A percentile compares a stretch with the other conserved stretches of the same genome.
These are phyloP conservation scores for Penicillium expansum DNA, from an alignment of 2,329 filamentous ascomycete genomes.

Conservation along the genomic window DNA sequence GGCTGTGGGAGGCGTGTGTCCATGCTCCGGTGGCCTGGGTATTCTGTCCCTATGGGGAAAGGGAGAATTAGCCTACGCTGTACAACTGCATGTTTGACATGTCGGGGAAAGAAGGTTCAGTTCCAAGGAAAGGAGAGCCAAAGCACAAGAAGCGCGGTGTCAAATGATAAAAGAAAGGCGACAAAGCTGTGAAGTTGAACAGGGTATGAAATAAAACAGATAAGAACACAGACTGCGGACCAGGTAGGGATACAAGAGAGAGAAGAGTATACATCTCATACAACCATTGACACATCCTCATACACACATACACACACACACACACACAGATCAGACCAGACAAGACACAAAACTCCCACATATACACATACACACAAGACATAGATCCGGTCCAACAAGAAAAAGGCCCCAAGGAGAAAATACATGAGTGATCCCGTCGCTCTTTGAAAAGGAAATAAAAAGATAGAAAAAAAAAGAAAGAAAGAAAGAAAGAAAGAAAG, in stretches of 20 bases:
- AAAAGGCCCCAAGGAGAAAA: slow-evolving; percentile 5
- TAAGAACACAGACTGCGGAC: slow-evolving; percentile 16
- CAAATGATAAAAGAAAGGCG: slow-evolving; percentile 20
- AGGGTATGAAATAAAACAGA: slow-evolving; percentile 25
- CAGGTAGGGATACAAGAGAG: slow-evolving; percentile 34
- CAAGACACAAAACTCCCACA: slow-evolving; percentile 12
- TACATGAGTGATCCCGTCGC: slow-evolving; percentile 13
- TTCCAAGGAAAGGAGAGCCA: slow-evolving; percentile 19
- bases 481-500: background rate
- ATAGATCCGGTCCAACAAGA: slow-evolving; percentile 7
- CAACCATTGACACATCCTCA: slow-evolving; percentile 14
- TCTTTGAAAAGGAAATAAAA: slow-evolving; percentile 11
- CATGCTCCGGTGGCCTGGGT: slow-evolving; percentile 58
- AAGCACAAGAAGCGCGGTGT: slow-evolving; percentile 19
- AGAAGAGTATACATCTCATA: slow-evolving; percentile 18
- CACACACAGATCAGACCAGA: background rate
- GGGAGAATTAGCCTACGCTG: slow-evolving; percentile 44
- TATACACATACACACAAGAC: slow-evolving; percentile 17
- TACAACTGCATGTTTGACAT: slow-evolving; percentile 19
- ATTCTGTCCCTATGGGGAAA: slow-evolving; percentile 40
- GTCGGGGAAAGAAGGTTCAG: slow-evolving; percentile 12
- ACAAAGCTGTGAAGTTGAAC: slow-evolving; percentile 17
- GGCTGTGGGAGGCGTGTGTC: slow-evolving; percentile 52
- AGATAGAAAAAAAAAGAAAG: background rate
- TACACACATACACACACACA: slow-evolving; percentile 13